phyloP scores from a whole-genome alignment of 2,329 filamentous ascomycete species.

The Alternaria ethzedia region DNA sequence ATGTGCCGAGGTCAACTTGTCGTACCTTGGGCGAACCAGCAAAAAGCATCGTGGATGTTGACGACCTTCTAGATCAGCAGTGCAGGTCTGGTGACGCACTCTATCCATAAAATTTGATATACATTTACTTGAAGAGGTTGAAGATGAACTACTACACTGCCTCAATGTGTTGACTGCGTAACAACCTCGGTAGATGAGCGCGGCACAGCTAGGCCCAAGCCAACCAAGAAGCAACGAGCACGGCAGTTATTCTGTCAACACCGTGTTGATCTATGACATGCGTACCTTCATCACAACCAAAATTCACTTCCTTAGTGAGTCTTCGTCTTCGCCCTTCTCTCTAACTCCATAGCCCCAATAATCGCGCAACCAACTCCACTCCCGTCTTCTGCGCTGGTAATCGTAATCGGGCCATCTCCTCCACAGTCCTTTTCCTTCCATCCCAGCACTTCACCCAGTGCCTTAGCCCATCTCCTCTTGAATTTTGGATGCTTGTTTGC shows the following conservation, averaged over 20 bases:
- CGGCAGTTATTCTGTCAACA: not conserved
- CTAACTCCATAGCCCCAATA: slow-evolving; percentile 42
- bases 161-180: not conserved
- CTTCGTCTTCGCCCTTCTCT: slow-evolving; percentile 11
- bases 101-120: not conserved
- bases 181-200: not conserved
- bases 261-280: not conserved
- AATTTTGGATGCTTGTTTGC: slow-evolving; percentile 53
- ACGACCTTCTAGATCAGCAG: not conserved
- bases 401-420: slow-evolving; percentile 42
- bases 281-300: not conserved
- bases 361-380: slow-evolving; percentile 50
- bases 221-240: not conserved
- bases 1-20: not conserved
- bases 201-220: not conserved
- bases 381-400: slow-evolving; percentile 52
- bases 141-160: not conserved
- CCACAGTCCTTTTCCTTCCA: slow-evolving; percentile 34
- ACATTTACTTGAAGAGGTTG: not conserved
- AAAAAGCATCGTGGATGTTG: not conserved
- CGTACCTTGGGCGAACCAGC: not conserved
- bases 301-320: not conserved
- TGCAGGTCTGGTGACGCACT: not conserved
- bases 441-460: slow-evolving; percentile 48
- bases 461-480: slow-evolving; percentile 49